phyloP scores from a whole-genome alignment of 2,329 filamentous ascomycete species.

The Colletotrichum scovillei region DNA sequence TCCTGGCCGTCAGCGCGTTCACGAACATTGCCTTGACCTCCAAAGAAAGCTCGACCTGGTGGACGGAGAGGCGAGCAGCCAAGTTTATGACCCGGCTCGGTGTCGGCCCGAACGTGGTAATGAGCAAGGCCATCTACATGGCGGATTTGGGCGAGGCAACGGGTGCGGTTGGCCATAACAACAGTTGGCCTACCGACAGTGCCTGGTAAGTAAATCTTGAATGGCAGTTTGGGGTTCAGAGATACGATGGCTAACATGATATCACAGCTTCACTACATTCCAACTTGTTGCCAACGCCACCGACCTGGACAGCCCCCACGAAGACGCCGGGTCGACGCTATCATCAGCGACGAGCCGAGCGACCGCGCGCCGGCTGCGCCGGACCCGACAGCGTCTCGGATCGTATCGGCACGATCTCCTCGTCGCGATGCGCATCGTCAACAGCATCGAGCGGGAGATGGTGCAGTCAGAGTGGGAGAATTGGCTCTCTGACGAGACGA shows the following conservation, averaged over 20 bases:
- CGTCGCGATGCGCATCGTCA: conserved; percentile 90
- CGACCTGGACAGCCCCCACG: conserved; percentile 67
- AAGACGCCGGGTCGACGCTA: conserved; percentile 61
- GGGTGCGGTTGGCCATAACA: conserved; percentile 47
- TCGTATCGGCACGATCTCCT: conserved; percentile 89
- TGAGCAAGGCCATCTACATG: conserved; percentile 89
- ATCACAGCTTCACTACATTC: conserved; percentile 69
- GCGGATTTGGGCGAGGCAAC: conserved; percentile 79
- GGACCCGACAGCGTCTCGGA: conserved; percentile 85
- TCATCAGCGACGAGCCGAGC: conserved; percentile 61
- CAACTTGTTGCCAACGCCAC: conserved; percentile 67
- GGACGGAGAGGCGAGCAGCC: conserved; percentile 82
- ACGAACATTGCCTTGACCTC: conserved; percentile 82
- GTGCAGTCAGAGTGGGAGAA: conserved; percentile 91
- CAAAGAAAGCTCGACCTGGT: conserved; percentile 81
- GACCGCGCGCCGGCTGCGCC: conserved; percentile 74
- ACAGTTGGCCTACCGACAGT: conserved; percentile 57
- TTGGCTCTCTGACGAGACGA: conserved; percentile 85
- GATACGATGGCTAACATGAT: not conserved
- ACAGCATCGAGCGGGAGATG: conserved; percentile 88
- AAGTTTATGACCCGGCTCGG: conserved; percentile 87
- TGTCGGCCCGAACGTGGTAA: conserved; percentile 79
- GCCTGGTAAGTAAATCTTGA: conserved; percentile 54
- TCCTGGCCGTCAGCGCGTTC: conserved; percentile 76
- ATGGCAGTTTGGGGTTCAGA: not conserved